Conservation (phyloP, 1,284 basidiomycete genomes). For the Sphaerobolus stellatus region DNA sequence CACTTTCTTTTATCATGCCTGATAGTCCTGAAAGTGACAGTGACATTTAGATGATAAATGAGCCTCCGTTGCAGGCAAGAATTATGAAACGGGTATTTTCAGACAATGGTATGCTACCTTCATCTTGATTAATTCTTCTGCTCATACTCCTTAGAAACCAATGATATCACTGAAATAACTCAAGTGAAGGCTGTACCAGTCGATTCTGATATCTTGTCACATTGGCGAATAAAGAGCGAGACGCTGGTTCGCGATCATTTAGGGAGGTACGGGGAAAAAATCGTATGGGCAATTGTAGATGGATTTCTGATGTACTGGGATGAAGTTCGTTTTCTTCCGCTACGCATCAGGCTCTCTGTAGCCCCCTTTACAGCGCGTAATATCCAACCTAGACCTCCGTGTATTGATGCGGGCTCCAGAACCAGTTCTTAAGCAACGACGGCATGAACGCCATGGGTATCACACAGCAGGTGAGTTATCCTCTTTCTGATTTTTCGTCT, state of each 20-base stretch:
- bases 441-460: slow-evolving; percentile 83
- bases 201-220: slow-evolving; percentile 38
- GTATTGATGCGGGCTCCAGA: slow-evolving; percentile 84
- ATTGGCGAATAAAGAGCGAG: slow-evolving; percentile 54
- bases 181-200: slow-evolving; percentile 63
- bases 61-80: too few species aligned
- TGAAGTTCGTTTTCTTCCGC: slow-evolving; percentile 46
- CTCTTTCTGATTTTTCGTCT: slow-evolving; percentile 21
- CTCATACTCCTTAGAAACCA: too few species aligned
- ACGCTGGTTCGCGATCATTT: slow-evolving; percentile 42
- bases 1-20: too few species aligned
- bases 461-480: slow-evolving; percentile 77
- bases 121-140: too few species aligned
- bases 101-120: too few species aligned
- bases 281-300: slow-evolving; percentile 84
- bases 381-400: slow-evolving; percentile 74
- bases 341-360: not conserved
- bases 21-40: too few species aligned
- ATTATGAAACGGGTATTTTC: too few species aligned
- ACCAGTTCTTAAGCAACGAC: slow-evolving; percentile 68
- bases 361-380: slow-evolving; percentile 52
- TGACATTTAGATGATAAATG: too few species aligned
- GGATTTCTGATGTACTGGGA: slow-evolving; percentile 95
- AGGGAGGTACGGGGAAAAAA: slow-evolving; percentile 42
- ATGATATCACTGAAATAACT: too few species aligned